Conservation (phyloP, 1,284 basidiomycete species). For the Ustilago curta region DNA sequence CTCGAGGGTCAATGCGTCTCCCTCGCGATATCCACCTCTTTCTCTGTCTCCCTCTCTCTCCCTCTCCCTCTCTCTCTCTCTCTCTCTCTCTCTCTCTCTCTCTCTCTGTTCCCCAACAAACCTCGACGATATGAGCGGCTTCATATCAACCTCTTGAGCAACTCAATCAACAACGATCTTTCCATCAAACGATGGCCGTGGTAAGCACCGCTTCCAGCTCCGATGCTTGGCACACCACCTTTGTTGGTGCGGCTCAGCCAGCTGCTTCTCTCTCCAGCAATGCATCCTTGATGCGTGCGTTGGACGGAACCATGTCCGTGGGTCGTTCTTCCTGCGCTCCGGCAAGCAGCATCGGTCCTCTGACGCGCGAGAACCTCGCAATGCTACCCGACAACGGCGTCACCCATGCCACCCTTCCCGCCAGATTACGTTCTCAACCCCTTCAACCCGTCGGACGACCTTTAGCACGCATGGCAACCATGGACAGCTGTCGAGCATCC, state of each 20-base stretch:
- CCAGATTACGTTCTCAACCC: constrained; percentile 20
- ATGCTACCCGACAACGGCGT: constrained; percentile 17
- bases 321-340: constrained; percentile 15
- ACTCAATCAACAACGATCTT: constrained; percentile 5
- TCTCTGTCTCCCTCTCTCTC: neutral
- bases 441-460: constrained; percentile 10
- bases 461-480: constrained; percentile 32
- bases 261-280: constrained; percentile 13
- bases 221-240: constrained; percentile 15
- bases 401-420: constrained; percentile 17
- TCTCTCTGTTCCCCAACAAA: neutral
- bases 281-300: constrained; percentile 6
- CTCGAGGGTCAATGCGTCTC: constrained; percentile 1
- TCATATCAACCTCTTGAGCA: constrained; percentile 7
- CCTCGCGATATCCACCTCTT: too few species aligned
- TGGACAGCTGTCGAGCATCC: constrained; percentile 43
- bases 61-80: neutral
- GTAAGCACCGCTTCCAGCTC: constrained; percentile 22
- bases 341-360: constrained; percentile 3
- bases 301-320: constrained; percentile 10
- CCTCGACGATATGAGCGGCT: constrained; percentile 14
- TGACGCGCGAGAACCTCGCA: constrained; percentile 40
- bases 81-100: neutral
- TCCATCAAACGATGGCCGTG: constrained; percentile 22
- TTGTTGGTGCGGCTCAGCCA: neutral